A percentile compares a stretch with the other conserved stretches of the same genome.
Conservation (phyloP, 2,329 filamentous ascomycete genomes). For the Xenoacremonium recifei region DNA sequence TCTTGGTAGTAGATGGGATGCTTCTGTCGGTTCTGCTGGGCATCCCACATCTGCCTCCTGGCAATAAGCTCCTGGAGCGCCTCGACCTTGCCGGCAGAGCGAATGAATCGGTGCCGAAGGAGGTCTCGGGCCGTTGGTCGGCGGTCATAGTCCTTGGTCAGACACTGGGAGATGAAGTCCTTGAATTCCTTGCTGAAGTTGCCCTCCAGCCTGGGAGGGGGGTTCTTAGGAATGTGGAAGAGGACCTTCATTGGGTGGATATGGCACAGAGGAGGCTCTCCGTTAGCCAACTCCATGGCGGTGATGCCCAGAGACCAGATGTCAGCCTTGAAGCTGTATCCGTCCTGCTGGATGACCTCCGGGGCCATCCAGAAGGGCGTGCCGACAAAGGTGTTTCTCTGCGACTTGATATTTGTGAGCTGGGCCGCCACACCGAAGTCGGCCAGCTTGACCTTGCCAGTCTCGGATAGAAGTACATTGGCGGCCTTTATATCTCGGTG, state of each 20-base stretch:
- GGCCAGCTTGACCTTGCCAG: slow-evolving; percentile 89
- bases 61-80: slow-evolving; percentile 83
- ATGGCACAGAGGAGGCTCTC: slow-evolving; percentile 82
- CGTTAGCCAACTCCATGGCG: slow-evolving; percentile 83
- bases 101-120: slow-evolving; percentile 84
- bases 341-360: slow-evolving; percentile 86
- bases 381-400: slow-evolving; percentile 95
- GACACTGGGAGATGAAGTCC: slow-evolving; percentile 86
- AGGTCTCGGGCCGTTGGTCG: slow-evolving; percentile 84
- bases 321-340: slow-evolving; percentile 83
- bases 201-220: slow-evolving; percentile 80
- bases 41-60: slow-evolving; percentile 79
- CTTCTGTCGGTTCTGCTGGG: slow-evolving; percentile 64
- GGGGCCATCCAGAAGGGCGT: slow-evolving; percentile 98
- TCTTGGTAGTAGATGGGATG: slow-evolving; percentile 91
- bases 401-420: slow-evolving; percentile 95
- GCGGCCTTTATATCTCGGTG: slow-evolving; percentile 97
- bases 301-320: slow-evolving; percentile 94
- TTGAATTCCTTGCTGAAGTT: slow-evolving; percentile 88
- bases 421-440: slow-evolving; percentile 98
- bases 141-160: slow-evolving; percentile 87
- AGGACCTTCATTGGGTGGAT: slow-evolving; percentile 93
- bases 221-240: slow-evolving; percentile 86
- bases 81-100: slow-evolving; percentile 83
- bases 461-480: slow-evolving; percentile 88